Evolutionary conservation across 139 green algal genomes (phyloP), one percentile per base, ranked within the genome.

Genomic region (Tetradesmus lagerheimii): DNA sequence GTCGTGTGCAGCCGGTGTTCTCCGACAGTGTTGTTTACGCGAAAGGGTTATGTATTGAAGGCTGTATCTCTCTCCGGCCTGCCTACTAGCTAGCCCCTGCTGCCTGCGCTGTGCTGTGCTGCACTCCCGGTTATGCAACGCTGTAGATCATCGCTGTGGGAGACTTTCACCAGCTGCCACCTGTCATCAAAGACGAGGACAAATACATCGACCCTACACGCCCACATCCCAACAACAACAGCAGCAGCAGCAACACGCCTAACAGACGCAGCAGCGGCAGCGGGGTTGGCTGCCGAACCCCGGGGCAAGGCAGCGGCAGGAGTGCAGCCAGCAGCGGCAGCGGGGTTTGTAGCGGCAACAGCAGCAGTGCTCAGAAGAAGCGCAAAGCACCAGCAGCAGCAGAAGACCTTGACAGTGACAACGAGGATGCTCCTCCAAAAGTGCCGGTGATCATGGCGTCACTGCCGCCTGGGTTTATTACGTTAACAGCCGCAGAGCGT

Each of bases 161-260:
- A 34, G 80, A 86, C 45, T 86, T 86, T 47, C 47, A 47, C 23
- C 80, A 86, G 80, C 29, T 86, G 80, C 45, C 80, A 6, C 80
- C 80, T n/a, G 80, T 86, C 8, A 34, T 71, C 25, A 84, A 84
- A 18, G 12, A 14, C 1, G 20, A 50, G 1, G 37, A 80, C 14
- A 27, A 15, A 1, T 80, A 20, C n/a, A 39, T 37, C 67, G 12
- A 38, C 8, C n/a, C 29, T 23, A n/a, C 12, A 11, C 39, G 31
- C n/a, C 67, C 31, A 2, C 67, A 37, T 9, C 64, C 9, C n/a
- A 78, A 78, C 67, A 78, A n/a, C 66, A 77, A 23, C 66, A 77
- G 66, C 66, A 77, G 27, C 66, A 37, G 66, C n/a, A n/a, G n/a
- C 67, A 39, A 5, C 67, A 78, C n/a, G 6, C 67, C 67, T 41